Base-by-base conservation (phyloP, 2,329 filamentous ascomycete species). In the Xylariomycetidae sp. region DNA sequence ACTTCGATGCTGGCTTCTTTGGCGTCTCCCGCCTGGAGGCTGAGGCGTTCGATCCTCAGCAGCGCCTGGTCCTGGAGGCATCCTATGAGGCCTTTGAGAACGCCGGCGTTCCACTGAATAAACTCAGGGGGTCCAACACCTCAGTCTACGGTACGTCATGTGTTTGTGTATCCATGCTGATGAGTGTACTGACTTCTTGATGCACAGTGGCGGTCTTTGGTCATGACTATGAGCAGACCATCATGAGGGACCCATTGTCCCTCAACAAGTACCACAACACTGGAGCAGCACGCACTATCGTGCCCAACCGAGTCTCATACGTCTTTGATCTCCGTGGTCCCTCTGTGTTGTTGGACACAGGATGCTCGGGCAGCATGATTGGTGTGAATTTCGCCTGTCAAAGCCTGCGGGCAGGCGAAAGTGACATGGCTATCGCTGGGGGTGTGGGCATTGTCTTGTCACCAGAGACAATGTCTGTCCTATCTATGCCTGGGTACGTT, bases 21-120 rank as follows among this genome's bases (percentile, higher is more conserved):
- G 35, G 35, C 11, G 38, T 41, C 17, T 35, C 35, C 1, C 25
- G 27, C 10, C 28, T 25, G 16, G 38, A 38, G 13, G 38, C 38
- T n/a, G 25, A 27, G 2, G 27, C 23, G 4, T 35, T 41, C 33
- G 39, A 41, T 6, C 39, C 39, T 16, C 30, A 34, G 12, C 39
- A 41, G 25, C 17, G 33, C 12, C 34, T 37, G 22, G 16, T 41
- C 3, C 32, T 41, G 14, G 39, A 41, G 12, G 25, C 17, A 6
- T 30, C 30, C 18, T 41, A 41, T 17, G 39, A 41, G 20, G 33
- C 36, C 11, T 20, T 38, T 8, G 39, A 41, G 16, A n/a, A 26
- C 2, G 36, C 18, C 11, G 39, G 36, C 11, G 27, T 36, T 9
- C 19, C 36, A 6, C 31, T 36, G 12, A 34, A 39, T 12, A 34